Evolutionary conservation across 1,284 basidiomycete species (phyloP), one percentile per base, ranked within the genome.

Genomic region (Pascua sp.): DNA sequence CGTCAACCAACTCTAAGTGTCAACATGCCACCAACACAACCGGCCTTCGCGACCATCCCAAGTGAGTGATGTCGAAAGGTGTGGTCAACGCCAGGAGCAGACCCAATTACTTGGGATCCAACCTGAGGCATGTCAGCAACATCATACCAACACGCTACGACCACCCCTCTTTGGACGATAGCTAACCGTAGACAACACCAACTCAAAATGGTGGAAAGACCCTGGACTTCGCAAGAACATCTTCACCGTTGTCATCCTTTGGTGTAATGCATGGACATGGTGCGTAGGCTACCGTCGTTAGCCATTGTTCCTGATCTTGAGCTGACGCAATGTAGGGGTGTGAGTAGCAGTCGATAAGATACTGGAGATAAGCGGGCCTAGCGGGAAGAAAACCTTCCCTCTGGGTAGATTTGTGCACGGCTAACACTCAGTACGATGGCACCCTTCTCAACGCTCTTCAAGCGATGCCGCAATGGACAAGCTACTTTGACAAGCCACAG

Each of bases 131-230:
- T n/a, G 24, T 7, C 24, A n/a, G n/a, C 24, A 32, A 4, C 24
- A 32, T 32, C 24, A 32, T 32, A 32, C 24, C 24, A 32, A 32
- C 24, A 32, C n/a, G n/a, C n/a, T n/a, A n/a, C n/a, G n/a, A n/a
- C 24, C 24, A 32, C 24, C 24, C 24, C 24, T 32, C 42, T n/a
- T 17, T 17, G 10, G 8, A 17, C 42, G 9, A 11, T 7, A 17
- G 47, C 47, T 49, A 13, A 49, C 38, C 17, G n/a, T 15, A 50
- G 42, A 63, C 56, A 63, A 63, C 46, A 57, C 59, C 8, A 38
- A 56, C 16, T 12, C 55, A n/a, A 49, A 55, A 38, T 60, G 58
- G 59, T 63, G 57, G 57, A 51, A 49, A 11, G 61, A 63, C 47
- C 43, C 43, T 2, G 51, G 61, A 10, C 46, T 60, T 17, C 49